Conservation (phyloP, 2,329 filamentous ascomycete species). For the Cytospora paraplurivora region DNA sequence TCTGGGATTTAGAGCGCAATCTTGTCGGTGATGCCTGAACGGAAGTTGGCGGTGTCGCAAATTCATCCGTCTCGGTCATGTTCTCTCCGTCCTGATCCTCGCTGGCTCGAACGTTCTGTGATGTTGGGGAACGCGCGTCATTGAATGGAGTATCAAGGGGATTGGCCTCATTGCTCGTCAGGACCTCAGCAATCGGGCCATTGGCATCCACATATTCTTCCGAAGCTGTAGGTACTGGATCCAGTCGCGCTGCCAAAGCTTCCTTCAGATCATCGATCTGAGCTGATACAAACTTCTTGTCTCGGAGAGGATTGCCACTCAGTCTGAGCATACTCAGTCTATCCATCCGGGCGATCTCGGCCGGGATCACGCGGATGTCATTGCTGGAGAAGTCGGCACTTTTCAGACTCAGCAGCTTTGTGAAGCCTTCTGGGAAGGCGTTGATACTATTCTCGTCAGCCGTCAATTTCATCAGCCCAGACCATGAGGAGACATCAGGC, state of each 20-base stretch:
- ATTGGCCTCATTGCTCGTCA: constrained; percentile 24
- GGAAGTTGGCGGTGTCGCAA: constrained; percentile 60
- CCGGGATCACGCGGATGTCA: constrained; percentile 73
- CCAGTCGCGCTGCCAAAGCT: constrained; percentile 66
- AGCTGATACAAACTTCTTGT: constrained; percentile 83
- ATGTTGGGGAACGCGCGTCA: constrained; percentile 6
- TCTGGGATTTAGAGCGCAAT: constrained; percentile 49
- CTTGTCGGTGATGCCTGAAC: constrained; percentile 52
- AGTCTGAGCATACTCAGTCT: constrained; percentile 73
- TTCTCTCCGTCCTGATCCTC: constrained; percentile 46
- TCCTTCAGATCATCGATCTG: constrained; percentile 79
- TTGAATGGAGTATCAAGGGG: constrained; percentile 15
- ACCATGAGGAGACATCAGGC: constrained; percentile 75
- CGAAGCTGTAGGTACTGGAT: constrained; percentile 53
- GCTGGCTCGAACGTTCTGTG: constrained; percentile 3
- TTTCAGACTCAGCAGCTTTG: constrained; percentile 65
- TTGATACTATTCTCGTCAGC: constrained; percentile 82
- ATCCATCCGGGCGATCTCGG: constrained; percentile 79
- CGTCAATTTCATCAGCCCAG: constrained; percentile 69
- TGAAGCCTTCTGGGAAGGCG: constrained; percentile 75
- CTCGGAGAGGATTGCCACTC: constrained; percentile 85
- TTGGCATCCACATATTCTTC: constrained; percentile 34
- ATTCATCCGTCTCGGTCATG: constrained; percentile 56
- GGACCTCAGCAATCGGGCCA: constrained; percentile 27
- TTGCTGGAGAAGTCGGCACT: constrained; percentile 86